Base-by-base conservation (phyloP, 2,329 filamentous ascomycete genomes). In the Aspergillus novoparasiticus region DNA sequence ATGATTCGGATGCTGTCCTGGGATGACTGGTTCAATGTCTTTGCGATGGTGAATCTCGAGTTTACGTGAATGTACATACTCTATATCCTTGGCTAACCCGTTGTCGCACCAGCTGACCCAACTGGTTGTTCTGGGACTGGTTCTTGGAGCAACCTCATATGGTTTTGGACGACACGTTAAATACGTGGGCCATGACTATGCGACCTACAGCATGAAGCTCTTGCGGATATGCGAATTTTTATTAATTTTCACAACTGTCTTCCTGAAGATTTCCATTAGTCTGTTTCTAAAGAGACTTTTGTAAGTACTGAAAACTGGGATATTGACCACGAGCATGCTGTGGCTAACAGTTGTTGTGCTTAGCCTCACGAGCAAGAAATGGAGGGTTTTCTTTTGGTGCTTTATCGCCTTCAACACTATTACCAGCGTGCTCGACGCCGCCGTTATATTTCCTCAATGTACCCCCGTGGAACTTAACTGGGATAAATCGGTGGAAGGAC, bases 1-100 rank as follows among this genome's bases (percentile, higher is more conserved):
- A 50, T 66, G 26, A 67, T 67, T 26, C 60, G 63, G 41, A 45
- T 61, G 34, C 23, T 66, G n/a, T 56, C 36, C 48, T 67, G 65
- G 65, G 65, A 67, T 61, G 65, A 67, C 50, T 64, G 58, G 56
- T 67, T 66, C 46, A 67, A 66, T 54, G 64, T 67, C 12, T 57
- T 66, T 26, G 64, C 59, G 11, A 64, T 62, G 57, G 65, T 67
- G 34, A 61, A 28, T 48, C 46, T 16, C 45, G 57, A 45, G 54
- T 11, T 48, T 51, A 34, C 19, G 16, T 9, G 1, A 10, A 23
- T 6, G 16, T 36, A 23, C 10, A 36, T 36, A 36, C 28, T 21
- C 30, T 2, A 16, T 3, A 30, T 16, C 9, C 14, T 23, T 36
- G 10, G 16, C 21, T 48, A 21, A 54, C 28, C 9, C 50, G 12